phyloP scores from a whole-genome alignment of 441 rosid species.

The Syzygium syzygioides region DNA sequence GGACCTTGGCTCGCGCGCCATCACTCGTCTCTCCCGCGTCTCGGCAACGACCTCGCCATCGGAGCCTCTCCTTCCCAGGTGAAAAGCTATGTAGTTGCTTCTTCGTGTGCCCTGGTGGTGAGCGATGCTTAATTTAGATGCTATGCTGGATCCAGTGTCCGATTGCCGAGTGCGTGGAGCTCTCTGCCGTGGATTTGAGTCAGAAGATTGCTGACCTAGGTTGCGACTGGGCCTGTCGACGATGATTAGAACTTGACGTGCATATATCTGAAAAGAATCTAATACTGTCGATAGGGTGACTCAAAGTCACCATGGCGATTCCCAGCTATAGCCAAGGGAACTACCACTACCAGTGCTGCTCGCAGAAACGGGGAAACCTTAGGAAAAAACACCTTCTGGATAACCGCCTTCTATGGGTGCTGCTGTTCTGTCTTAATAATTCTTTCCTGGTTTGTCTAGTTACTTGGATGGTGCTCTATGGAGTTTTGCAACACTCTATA shows the following conservation, averaged over 20 bases:
- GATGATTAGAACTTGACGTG: too few relatives aligned
- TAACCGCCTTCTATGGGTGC: neutral
- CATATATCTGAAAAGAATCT: too few relatives aligned
- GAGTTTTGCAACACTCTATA: neutral
- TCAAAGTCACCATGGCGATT: neutral
- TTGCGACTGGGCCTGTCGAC: too few relatives aligned
- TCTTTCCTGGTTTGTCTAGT: neutral
- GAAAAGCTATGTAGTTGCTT: neutral
- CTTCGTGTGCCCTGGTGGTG: neutral
- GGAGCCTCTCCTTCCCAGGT: conserved; percentile 57
- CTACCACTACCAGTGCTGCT: neutral
- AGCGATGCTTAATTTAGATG: neutral
- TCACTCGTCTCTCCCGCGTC: conserved; percentile 68
- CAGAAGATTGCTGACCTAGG: too few relatives aligned
- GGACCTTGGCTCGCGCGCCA: conserved; percentile 67
- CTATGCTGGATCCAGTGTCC: neutral
- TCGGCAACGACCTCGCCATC: conserved; percentile 75
- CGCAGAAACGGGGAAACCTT: neutral
- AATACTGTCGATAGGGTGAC: fast-evolving
- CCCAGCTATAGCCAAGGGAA: neutral
- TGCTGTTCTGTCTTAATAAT: too few relatives aligned
- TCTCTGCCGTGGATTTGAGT: neutral
- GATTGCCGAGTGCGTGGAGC: neutral
- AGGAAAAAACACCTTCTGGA: neutral
- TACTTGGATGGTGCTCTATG: neutral